These are phyloP conservation scores for Penicillium olsonii DNA, from an alignment of 2,329 filamentous ascomycete genomes.

Conservation along the genomic window DNA sequence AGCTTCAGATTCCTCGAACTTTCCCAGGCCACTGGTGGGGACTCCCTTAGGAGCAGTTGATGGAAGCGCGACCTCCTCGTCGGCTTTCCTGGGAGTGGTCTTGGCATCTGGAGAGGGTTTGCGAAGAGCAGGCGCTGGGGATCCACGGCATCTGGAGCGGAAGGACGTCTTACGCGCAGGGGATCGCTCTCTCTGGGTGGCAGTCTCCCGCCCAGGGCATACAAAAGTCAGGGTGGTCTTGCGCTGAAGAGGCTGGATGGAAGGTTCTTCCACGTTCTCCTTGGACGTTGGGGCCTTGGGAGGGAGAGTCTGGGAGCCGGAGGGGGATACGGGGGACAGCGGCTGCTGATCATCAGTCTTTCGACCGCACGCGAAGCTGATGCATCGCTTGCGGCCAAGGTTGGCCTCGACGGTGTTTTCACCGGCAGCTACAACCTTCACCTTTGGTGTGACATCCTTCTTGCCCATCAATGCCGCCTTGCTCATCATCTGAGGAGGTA, in stretches of 20 bases:
- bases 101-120: slow-evolving; percentile 26
- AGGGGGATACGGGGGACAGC: slow-evolving; percentile 22
- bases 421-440: slow-evolving; percentile 37
- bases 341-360: slow-evolving; percentile 54
- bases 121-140: slow-evolving; percentile 42
- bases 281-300: slow-evolving; percentile 19
- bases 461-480: slow-evolving; percentile 21
- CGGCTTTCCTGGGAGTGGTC: not conserved
- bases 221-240: slow-evolving; percentile 50
- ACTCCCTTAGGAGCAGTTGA: slow-evolving; percentile 28
- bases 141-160: slow-evolving; percentile 37
- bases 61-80: slow-evolving; percentile 14
- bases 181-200: slow-evolving; percentile 30
- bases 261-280: slow-evolving; percentile 1
- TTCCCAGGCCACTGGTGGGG: slow-evolving; percentile 39
- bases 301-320: slow-evolving; percentile 28
- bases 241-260: slow-evolving; percentile 38
- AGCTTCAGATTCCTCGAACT: slow-evolving; percentile 45
- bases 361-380: slow-evolving; percentile 83
- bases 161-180: slow-evolving; percentile 25
- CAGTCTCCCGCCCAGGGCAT: slow-evolving; percentile 43
- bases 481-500: slow-evolving; percentile 48
- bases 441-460: slow-evolving; percentile 23
- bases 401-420: slow-evolving; percentile 64
- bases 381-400: slow-evolving; percentile 78